phyloP scores from a whole-genome alignment of 2,329 filamentous ascomycete genomes.

The Phialophora macrospora region DNA sequence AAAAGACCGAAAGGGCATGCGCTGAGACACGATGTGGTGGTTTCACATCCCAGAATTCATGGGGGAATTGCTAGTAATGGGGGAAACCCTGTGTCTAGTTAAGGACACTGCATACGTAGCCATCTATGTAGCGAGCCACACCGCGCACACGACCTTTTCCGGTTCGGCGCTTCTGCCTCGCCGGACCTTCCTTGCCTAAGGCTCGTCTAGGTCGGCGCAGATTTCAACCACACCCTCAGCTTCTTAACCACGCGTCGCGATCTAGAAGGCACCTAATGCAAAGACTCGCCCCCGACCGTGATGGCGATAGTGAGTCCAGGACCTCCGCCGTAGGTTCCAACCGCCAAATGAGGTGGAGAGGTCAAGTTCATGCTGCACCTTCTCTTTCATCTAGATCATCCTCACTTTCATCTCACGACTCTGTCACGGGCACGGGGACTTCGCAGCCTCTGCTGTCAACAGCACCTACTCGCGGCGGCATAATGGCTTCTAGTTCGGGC shows the following conservation, averaged over 20 bases:
- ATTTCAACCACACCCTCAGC: not conserved
- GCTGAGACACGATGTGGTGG: conserved; percentile 17
- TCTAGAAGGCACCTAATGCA: conserved; percentile 20
- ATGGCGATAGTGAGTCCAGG: conserved; percentile 49
- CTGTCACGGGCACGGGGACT: conserved; percentile 15
- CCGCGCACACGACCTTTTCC: not conserved
- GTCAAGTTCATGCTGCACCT: conserved; percentile 22
- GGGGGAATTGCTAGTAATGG: conserved; percentile 6
- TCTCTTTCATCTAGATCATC: conserved; percentile 1
- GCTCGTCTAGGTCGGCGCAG: not conserved
- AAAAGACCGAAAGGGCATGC: conserved; percentile 14
- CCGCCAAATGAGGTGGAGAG: conserved; percentile 38
- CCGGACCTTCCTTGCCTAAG: not conserved
- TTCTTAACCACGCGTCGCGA: conserved; percentile 3
- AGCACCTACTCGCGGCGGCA: too few species aligned
- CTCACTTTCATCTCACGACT: conserved; percentile 2
- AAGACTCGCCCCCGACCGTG: conserved; percentile 44
- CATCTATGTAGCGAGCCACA: not conserved
- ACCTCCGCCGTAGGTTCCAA: conserved; percentile 52
- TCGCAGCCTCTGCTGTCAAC: conserved; percentile 11
- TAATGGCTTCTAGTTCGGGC: not conserved
- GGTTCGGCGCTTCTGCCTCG: not conserved
- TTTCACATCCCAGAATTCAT: conserved; percentile 8
- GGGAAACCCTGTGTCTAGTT: conserved; percentile 4
- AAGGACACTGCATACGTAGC: conserved; percentile 15